Evolutionary conservation across 352 stramenopile genomes (phyloP), one percentile per base, ranked within the genome.

Genomic region (Phytophthora hibernalis): DNA sequence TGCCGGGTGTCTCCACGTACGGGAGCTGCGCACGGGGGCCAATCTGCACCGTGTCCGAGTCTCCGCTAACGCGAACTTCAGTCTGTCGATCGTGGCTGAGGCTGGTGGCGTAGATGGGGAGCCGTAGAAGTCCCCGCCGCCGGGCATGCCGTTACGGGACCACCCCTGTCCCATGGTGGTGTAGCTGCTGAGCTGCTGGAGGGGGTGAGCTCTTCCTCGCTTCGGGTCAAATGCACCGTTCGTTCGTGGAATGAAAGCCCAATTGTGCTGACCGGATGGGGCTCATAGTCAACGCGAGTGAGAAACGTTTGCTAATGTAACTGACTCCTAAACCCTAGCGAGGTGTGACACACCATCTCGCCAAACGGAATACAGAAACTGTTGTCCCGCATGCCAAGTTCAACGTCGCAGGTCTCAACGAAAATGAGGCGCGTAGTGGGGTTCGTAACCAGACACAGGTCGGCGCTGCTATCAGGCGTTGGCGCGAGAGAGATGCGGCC

Each of bases 21-120:
- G 83, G 76, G n/a, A 96, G 70, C 44, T 88, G 77, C 47, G 71
- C 79, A 28, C 87, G 76, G 10, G 86, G 76, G 10, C 87, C 87
- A 43, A 96, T 80, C 66, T 91, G 84, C 44, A 88, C 79, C 20
- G 79, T 93, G 24, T 91, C 74, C 7, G 68, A 71, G 63, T 83
- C 76, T 47, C 77, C 83, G 43, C 75, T 83, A n/a, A 92, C 65
- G 28, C 85, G 79, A 9, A 96, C 85, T 21, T 96, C 85, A 11
- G 87, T 96, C 72, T 93, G 85, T 20, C 87, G 85, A 65, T 96
- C 87, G 66, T 96, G 85, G 55, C 87, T 96, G 43, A 96, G 71
- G 42, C 83, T 92, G 35, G 85, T 93, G 10, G 85, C 87, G 83
- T 94, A 93, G 60, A 92, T 90, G 9, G 85, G 7, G 84, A 83